Evolutionary conservation across 768 basidiomycete genomes (phyloP).

Genomic region (Austroboletus eburneus): DNA sequence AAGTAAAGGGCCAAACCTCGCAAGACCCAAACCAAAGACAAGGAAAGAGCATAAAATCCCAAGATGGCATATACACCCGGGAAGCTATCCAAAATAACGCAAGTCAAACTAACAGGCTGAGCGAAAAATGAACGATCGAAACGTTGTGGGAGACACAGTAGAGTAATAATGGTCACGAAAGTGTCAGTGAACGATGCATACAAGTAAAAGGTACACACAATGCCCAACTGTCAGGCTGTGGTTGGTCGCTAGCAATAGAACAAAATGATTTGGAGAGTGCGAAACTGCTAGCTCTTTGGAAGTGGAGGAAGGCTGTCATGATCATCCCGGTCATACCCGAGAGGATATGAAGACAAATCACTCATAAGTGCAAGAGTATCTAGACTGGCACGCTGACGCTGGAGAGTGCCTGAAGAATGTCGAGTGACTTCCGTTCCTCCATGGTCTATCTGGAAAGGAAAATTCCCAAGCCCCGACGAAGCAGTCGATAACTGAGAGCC

Average conservation of each 20-base stretch:
- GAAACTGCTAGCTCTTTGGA: slow-evolving; percentile 23
- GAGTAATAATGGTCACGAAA: slow-evolving; percentile 16
- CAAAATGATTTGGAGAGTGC: not conserved
- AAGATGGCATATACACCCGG: not conserved
- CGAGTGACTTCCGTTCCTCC: slow-evolving; percentile 38
- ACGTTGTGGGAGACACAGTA: slow-evolving; percentile 5
- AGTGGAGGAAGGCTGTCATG: slow-evolving; percentile 21
- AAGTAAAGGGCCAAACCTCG: slow-evolving; percentile 11
- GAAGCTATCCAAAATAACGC: slow-evolving; percentile 2
- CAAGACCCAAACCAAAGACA: slow-evolving; percentile 11
- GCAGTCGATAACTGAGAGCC: slow-evolving; percentile 74
- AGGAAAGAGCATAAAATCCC: slow-evolving; percentile 2
- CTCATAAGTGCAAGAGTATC: slow-evolving; percentile 82
- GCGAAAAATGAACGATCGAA: slow-evolving; percentile 8
- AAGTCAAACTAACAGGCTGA: slow-evolving; percentile 2
- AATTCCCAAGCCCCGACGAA: slow-evolving; percentile 77
- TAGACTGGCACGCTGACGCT: slow-evolving; percentile 71
- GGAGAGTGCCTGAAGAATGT: slow-evolving; percentile 35
- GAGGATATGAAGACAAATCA: slow-evolving; percentile 79
- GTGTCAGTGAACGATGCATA: slow-evolving; percentile 17
- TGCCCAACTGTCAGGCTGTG: slow-evolving; percentile 25
- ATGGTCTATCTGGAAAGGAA: slow-evolving; percentile 83
- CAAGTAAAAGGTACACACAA: slow-evolving; percentile 28
- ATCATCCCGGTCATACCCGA: slow-evolving; percentile 57
- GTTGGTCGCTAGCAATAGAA: slow-evolving; percentile 9